These are phyloP conservation scores for Porcisia deanei DNA, from an alignment of 208 protist genomes.

Conservation along the genomic window DNA sequence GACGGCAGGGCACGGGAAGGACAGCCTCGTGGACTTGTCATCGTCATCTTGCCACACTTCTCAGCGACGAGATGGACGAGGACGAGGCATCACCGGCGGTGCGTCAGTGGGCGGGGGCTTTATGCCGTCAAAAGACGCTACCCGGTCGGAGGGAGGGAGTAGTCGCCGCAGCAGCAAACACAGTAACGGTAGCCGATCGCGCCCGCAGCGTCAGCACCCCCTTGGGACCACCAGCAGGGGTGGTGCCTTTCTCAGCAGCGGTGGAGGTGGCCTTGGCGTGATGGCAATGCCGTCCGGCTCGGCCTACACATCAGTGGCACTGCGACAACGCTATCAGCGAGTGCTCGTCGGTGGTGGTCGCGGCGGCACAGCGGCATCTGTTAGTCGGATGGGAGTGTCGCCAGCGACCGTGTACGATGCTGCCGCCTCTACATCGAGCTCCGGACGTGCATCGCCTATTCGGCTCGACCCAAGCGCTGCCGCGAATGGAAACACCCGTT, in stretches of 20 bases:
- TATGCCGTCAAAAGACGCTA: background rate
- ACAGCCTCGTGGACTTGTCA: background rate
- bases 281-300: conserved; percentile 15
- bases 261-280: conserved; percentile 6
- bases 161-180: conserved; percentile 49
- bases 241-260: background rate
- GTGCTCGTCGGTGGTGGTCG: conserved; percentile 25
- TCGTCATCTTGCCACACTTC: background rate
- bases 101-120: background rate
- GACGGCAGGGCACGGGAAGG: background rate
- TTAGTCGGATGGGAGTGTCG: background rate
- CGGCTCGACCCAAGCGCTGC: background rate
- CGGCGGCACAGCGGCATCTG: background rate
- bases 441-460: background rate
- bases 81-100: background rate
- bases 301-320: conserved; percentile 19
- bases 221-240: conserved; percentile 12
- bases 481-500: background rate
- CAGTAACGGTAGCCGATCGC: conserved; percentile 26
- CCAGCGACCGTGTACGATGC: background rate
- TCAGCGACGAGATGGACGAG: conserved; percentile 3
- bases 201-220: conserved; percentile 3
- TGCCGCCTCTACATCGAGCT: background rate
- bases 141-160: conserved; percentile 38
- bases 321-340: conserved; percentile 35